A percentile compares a stretch with the other conserved stretches of the same genome.
Conservation (phyloP, 1,139 yeast genomes). For the Candida sanyaensis region DNA sequence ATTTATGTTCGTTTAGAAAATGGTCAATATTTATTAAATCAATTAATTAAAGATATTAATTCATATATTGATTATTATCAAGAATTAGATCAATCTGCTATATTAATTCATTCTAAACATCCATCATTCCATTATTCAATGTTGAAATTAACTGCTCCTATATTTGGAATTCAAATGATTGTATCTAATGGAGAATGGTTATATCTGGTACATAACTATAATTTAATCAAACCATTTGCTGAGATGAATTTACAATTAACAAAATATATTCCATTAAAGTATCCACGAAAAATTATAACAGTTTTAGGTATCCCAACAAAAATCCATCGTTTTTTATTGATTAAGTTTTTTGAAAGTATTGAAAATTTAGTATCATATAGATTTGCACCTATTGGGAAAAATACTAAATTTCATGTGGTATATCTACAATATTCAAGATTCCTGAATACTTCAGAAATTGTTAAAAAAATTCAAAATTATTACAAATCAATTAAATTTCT, state of each 20-base stretch:
- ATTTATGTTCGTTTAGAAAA: conserved; percentile 5
- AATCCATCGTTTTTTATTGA: conserved; percentile 3
- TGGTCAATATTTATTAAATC: conserved; percentile 1
- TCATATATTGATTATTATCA: conserved; percentile 8
- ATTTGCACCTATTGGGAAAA: conserved; percentile 10
- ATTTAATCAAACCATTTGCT: background rate
- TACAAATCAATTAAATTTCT: background rate
- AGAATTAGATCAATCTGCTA: conserved; percentile 4
- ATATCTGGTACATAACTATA: conserved; percentile 2
- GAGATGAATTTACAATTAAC: conserved; percentile 11
- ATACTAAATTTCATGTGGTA: conserved; percentile 11
- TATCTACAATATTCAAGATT: conserved; percentile 13
- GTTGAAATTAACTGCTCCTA: conserved; percentile 4
- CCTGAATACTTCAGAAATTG: conserved; percentile 3
- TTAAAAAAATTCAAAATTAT: conserved; percentile 3
- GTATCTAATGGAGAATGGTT: conserved; percentile 1
- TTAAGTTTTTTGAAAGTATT: conserved; percentile 6
- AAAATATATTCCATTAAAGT: background rate
- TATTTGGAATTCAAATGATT: conserved; percentile 6
- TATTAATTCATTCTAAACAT: conserved; percentile 9
- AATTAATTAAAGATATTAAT: conserved; percentile 1
- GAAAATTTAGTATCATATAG: conserved; percentile 11
- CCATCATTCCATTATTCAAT: conserved; percentile 3
- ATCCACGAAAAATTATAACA: conserved; percentile 7
- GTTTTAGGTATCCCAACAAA: conserved; percentile 12